Conservation (phyloP, 1,284 basidiomycete species). For the Cryptococcus sp. region DNA sequence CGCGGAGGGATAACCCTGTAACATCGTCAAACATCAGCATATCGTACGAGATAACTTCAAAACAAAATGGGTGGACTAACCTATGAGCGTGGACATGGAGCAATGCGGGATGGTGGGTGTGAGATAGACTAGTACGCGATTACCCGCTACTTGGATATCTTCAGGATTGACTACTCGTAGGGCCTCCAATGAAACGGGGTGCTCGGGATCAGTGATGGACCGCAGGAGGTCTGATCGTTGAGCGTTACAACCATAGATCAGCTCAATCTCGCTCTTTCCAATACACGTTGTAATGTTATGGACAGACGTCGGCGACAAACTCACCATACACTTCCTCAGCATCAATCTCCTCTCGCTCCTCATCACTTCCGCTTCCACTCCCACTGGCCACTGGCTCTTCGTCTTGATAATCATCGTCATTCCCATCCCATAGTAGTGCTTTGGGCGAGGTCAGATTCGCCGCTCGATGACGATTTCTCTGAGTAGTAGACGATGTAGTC, state of each 20-base stretch:
- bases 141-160: conserved; percentile 74
- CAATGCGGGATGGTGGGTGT: conserved; percentile 99
- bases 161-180: conserved; percentile 90
- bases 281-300: too few species aligned
- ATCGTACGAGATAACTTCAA: background rate
- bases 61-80: conserved; percentile 57
- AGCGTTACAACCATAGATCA: conserved; percentile 24
- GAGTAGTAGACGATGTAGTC: conserved; percentile 16
- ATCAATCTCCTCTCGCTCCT: conserved; percentile 60
- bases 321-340: conserved; percentile 61
- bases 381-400: background rate
- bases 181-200: conserved; percentile 92
- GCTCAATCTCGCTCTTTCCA: conserved; percentile 5
- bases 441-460: conserved; percentile 8
- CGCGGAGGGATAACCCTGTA: conserved; percentile 87
- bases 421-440: conserved; percentile 51
- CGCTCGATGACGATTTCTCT: conserved; percentile 5
- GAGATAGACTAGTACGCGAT: conserved; percentile 81
- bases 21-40: background rate
- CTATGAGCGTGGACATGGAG: conserved; percentile 96
- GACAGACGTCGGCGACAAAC: conserved; percentile 25
- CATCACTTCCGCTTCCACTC: conserved; percentile 9
- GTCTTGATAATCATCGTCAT: conserved; percentile 18
- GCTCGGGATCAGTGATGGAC: conserved; percentile 93
- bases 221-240: conserved; percentile 77